Conservation (phyloP, 2,329 filamentous ascomycete species). For the Colletotrichum noveboracense region DNA sequence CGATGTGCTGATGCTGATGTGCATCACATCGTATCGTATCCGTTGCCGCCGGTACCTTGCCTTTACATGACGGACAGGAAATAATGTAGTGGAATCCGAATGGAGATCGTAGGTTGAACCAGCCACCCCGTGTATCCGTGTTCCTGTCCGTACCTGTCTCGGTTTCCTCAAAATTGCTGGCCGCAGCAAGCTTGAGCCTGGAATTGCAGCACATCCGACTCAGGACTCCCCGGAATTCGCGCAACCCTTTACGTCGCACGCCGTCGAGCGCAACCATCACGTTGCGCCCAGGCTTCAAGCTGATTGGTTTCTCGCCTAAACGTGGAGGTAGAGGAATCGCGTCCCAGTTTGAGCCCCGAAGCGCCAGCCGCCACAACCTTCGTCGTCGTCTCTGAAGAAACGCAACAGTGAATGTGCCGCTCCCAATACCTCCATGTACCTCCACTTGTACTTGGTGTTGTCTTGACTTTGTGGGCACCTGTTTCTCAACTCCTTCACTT, state of each 20-base stretch:
- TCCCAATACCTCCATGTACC: not conserved
- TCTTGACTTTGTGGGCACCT: not conserved
- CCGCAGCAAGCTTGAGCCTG: not conserved
- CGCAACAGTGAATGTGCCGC: not conserved
- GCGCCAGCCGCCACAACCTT: not conserved
- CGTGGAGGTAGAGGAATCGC: not conserved
- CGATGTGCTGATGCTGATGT: not conserved
- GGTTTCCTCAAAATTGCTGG: not conserved
- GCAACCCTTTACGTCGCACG: constrained; percentile 13
- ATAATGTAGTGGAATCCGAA: constrained; percentile 3
- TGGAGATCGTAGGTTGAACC: constrained; percentile 12
- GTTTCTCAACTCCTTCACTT: not conserved
- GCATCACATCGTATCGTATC: constrained; percentile 4
- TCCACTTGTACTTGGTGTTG: not conserved
- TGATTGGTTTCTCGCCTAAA: constrained; percentile 22
- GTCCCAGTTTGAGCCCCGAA: not conserved
- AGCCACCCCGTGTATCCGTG: not conserved
- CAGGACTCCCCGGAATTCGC: constrained; percentile 16
- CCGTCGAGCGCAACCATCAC: constrained; percentile 25
- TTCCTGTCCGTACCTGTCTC: constrained; percentile 5
- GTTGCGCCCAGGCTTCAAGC: constrained; percentile 11
- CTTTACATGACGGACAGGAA: not conserved
- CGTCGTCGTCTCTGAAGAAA: not conserved
- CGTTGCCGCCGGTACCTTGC: not conserved
- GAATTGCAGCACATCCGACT: not conserved